These are phyloP conservation scores for Hyaloscypha hepaticicola DNA, from an alignment of 495 filamentous ascomycete genomes.

Conservation along the genomic window DNA sequence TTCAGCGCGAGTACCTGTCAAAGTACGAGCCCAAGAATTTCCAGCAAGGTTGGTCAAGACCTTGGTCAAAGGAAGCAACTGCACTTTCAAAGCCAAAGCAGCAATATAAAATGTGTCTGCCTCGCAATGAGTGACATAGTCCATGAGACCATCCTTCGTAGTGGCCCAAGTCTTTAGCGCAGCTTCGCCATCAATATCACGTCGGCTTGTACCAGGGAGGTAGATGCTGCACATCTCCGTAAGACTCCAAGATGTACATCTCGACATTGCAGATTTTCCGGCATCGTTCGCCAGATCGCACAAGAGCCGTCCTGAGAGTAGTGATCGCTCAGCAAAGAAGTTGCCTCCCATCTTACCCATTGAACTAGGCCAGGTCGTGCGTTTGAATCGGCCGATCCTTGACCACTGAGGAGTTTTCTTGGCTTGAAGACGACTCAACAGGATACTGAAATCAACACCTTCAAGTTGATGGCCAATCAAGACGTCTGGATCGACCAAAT, in stretches of 20 bases:
- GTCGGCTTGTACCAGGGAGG: constrained; percentile 60
- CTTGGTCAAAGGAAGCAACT: constrained; percentile 92
- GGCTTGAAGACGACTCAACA: constrained; percentile 83
- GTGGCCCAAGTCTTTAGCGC: constrained; percentile 87
- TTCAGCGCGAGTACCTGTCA: constrained; percentile 93
- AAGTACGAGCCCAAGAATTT: constrained; percentile 95
- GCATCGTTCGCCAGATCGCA: constrained; percentile 96
- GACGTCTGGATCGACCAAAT: constrained; percentile 88
- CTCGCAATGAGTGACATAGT: constrained; percentile 89
- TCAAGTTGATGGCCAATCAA: constrained; percentile 94
- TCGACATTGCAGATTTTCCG: constrained; percentile 95
- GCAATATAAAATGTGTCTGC: constrained; percentile 95
- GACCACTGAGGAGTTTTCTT: constrained; percentile 93
- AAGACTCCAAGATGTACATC: constrained; percentile 96
- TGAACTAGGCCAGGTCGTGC: constrained; percentile 82
- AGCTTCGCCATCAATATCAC: constrained; percentile 82
- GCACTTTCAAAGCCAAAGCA: constrained; percentile 79
- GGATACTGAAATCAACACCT: constrained; percentile 90
- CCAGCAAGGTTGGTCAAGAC: constrained; percentile 95
- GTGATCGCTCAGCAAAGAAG: constrained; percentile 87
- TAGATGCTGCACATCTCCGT: constrained; percentile 96
- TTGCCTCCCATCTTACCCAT: constrained; percentile 82
- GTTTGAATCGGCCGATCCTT: constrained; percentile 79
- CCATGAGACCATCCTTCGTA: constrained; percentile 82
- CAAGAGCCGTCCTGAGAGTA: constrained; percentile 84